These are phyloP conservation scores for Podaxis carcinomalis DNA, from an alignment of 768 basidiomycete genomes.

Conservation along the genomic window DNA sequence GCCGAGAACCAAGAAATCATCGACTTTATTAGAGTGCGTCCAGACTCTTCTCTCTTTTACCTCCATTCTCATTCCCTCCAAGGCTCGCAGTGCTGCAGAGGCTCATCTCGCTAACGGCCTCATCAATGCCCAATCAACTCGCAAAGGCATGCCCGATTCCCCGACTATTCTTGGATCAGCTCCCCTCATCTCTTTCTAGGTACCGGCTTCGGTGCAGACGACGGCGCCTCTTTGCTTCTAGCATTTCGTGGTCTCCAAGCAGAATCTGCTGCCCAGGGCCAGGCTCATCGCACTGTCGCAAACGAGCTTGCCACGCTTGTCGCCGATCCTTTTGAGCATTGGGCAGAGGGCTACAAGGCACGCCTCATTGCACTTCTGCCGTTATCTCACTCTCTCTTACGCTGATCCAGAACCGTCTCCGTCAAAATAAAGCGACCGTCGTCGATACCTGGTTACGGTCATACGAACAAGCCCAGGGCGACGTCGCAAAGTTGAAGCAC, in stretches of 20 bases:
- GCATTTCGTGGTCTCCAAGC: constrained; percentile 77
- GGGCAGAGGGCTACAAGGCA: constrained; percentile 76
- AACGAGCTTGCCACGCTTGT: constrained; percentile 74
- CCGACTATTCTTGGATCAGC: no score
- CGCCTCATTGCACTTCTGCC: constrained; percentile 14
- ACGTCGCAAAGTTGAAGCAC: constrained; percentile 71
- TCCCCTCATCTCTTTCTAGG: constrained; percentile 27
- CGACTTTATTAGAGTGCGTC: constrained; percentile 72
- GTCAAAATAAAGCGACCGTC: constrained; percentile 50
- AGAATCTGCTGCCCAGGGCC: constrained; percentile 70
- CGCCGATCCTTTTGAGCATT: constrained; percentile 74
- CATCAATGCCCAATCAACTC: constrained; percentile 43
- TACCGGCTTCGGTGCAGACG: constrained; percentile 71
- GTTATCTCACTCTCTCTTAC: constrained; percentile 10
- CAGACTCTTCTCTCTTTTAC: neutral
- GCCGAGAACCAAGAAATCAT: constrained; percentile 82
- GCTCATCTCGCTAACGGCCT: constrained; percentile 57
- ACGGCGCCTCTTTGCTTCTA: constrained; percentile 78
- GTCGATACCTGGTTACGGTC: constrained; percentile 63
- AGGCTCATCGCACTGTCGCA: constrained; percentile 65
- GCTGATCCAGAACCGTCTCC: constrained; percentile 51
- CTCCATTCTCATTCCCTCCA: constrained; percentile 8
- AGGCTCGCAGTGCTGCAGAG: constrained; percentile 77
- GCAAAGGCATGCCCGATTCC: constrained; percentile 34
- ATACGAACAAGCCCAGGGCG: constrained; percentile 66